These are phyloP conservation scores for Entelexis sorbosivorans DNA, from an alignment of 1,139 yeast genomes.

Conservation along the genomic window DNA sequence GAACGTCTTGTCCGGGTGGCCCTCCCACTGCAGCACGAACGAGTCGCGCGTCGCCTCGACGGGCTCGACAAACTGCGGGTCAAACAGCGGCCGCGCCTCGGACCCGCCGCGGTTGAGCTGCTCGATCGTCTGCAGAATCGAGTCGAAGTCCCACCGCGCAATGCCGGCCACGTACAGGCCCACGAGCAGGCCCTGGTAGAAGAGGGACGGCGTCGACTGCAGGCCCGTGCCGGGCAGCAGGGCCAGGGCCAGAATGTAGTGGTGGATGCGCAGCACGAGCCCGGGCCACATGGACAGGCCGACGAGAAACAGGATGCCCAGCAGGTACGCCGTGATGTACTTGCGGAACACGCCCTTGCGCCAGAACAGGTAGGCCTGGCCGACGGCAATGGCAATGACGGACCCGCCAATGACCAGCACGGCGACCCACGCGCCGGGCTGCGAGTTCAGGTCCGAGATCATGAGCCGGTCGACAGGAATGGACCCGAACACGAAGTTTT, in stretches of 20 bases:
- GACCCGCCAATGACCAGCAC: conserved; percentile 43
- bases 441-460: conserved; percentile 52
- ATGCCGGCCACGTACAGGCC: conserved; percentile 80
- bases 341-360: conserved; percentile 57
- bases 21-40: conserved; percentile 21
- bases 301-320: conserved; percentile 33
- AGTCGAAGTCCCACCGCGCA: conserved; percentile 88
- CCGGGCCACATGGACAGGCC: conserved; percentile 50
- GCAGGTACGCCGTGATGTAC: conserved; percentile 30
- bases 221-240: conserved; percentile 68
- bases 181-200: conserved; percentile 72
- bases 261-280: conserved; percentile 72
- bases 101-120: conserved; percentile 65
- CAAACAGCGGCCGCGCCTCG: conserved; percentile 33
- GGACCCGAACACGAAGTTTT: conserved; percentile 78
- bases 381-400: conserved; percentile 41
- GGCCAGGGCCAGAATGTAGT: conserved; percentile 70
- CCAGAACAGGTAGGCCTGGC: conserved; percentile 78
- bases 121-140: conserved; percentile 66
- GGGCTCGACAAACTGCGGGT: conserved; percentile 41
- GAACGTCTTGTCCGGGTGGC: conserved; percentile 21
- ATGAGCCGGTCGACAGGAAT: conserved; percentile 81
- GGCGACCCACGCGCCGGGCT: conserved; percentile 68
- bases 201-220: conserved; percentile 53
- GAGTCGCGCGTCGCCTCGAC: conserved; percentile 27